A percentile compares a stretch with the other conserved stretches of the same genome.
These are phyloP conservation scores for Sanghuangporus weigelae DNA, from an alignment of 1,284 basidiomycete genomes.

Conservation along the genomic window DNA sequence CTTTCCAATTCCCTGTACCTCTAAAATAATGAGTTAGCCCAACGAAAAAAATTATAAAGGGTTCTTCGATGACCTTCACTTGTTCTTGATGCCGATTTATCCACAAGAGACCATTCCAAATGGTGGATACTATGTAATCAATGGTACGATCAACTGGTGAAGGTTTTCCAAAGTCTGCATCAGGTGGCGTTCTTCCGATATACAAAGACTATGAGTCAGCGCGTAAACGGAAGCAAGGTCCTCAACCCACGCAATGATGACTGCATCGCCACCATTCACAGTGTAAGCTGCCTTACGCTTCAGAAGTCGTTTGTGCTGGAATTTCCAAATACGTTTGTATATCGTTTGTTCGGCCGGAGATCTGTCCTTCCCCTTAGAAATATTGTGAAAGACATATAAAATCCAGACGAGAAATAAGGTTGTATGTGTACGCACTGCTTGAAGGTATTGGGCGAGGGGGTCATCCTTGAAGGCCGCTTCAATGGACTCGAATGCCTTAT, in stretches of 20 bases:
- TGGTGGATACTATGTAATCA: background rate
- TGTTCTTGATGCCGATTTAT: slow-evolving; percentile 2
- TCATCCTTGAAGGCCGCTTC: slow-evolving; percentile 7
- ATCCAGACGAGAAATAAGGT: background rate
- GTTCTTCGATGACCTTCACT: background rate
- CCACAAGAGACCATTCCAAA: background rate
- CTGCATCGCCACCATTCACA: slow-evolving; percentile 9
- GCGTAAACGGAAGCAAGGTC: background rate
- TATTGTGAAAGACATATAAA: background rate
- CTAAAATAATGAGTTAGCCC: background rate
- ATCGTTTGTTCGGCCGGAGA: background rate
- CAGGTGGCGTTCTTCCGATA: slow-evolving; percentile 2
- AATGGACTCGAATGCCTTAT: slow-evolving; percentile 2
- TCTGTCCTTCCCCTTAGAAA: slow-evolving; percentile 1
- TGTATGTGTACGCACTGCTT: background rate
- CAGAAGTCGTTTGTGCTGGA: background rate
- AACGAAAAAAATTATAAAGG: background rate
- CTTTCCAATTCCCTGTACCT: background rate
- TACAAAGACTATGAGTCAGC: background rate
- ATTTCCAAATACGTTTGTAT: background rate
- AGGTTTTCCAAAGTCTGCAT: background rate
- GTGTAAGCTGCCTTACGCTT: slow-evolving; percentile 11
- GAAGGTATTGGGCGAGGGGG: slow-evolving; percentile 1
- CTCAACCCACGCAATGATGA: slow-evolving; percentile 3
- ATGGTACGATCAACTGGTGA: slow-evolving; percentile 4